Evolutionary conservation across 1,284 basidiomycete genomes (phyloP).

Genomic region (Inonotus hispidus): DNA sequence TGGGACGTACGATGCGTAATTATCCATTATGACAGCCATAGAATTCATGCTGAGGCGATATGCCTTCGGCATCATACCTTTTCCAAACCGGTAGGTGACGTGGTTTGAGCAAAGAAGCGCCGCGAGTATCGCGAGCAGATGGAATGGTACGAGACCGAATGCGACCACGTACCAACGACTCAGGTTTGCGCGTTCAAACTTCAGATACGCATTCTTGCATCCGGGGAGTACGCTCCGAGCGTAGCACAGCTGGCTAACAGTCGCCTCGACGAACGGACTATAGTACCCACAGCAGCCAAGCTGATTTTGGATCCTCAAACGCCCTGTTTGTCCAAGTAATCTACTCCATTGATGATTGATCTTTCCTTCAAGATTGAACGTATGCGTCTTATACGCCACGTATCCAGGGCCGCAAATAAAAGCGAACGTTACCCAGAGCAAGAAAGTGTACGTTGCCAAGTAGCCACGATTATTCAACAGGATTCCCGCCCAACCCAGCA

Average conservation of each 20-base stretch:
- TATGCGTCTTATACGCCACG: conserved; percentile 56
- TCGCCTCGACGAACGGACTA: conserved; percentile 63
- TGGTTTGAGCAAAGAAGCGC: conserved; percentile 64
- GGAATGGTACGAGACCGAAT: conserved; percentile 54
- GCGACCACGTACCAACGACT: conserved; percentile 50
- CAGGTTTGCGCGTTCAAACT: conserved; percentile 48
- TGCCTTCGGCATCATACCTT: conserved; percentile 70
- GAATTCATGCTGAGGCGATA: conserved; percentile 58
- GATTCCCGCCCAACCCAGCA: conserved; percentile 44
- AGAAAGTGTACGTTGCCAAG: conserved; percentile 39
- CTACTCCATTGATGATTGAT: conserved; percentile 67
- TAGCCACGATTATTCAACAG: conserved; percentile 46
- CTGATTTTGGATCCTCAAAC: conserved; percentile 58
- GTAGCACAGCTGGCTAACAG: conserved; percentile 58
- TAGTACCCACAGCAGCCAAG: conserved; percentile 69
- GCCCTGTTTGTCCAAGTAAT: conserved; percentile 43
- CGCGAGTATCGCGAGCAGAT: conserved; percentile 49
- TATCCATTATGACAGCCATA: conserved; percentile 69
- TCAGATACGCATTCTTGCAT: conserved; percentile 54
- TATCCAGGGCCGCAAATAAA: conserved; percentile 65
- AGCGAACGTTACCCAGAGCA: conserved; percentile 50
- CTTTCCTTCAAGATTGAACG: conserved; percentile 71
- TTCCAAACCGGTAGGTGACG: conserved; percentile 71
- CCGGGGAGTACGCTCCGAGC: conserved; percentile 55
- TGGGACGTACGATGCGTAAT: conserved; percentile 51